Percentiles rank a stretch among this genome's conserved stretches.
These are phyloP conservation scores for Trichosporon sp. DNA, from an alignment of 1,284 basidiomycete species.

Conservation along the genomic window DNA sequence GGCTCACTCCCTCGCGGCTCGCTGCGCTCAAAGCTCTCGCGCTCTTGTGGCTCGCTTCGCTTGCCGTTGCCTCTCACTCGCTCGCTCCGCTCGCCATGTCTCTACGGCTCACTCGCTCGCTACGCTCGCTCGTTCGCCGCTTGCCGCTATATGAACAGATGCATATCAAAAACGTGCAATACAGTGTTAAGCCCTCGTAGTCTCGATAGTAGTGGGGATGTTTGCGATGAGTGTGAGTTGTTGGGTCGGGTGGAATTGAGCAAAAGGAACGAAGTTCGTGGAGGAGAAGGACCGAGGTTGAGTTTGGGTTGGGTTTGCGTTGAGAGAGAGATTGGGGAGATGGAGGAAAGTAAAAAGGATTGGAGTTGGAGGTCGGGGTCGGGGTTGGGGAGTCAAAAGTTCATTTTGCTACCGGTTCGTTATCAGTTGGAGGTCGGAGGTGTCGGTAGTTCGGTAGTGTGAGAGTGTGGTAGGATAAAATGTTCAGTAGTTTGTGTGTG, in stretches of 20 bases:
- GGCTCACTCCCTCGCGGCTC: too few species aligned
- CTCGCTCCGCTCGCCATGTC: background rate
- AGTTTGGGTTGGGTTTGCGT: background rate
- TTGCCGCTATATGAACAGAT: background rate
- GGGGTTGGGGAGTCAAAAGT: too few species aligned
- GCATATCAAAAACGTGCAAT: slow-evolving; percentile 5
- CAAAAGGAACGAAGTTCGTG: background rate
- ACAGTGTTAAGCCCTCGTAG: background rate
- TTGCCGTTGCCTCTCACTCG: too few species aligned
- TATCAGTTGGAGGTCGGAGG: too few species aligned
- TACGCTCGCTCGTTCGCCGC: background rate
- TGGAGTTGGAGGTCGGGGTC: too few species aligned
- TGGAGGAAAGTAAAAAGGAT: background rate
- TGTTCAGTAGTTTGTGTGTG: too few species aligned
- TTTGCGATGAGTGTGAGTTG: background rate
- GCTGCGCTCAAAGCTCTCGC: too few species aligned
- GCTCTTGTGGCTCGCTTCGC: too few species aligned
- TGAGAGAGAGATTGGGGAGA: background rate
- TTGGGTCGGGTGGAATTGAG: background rate
- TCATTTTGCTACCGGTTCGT: too few species aligned
- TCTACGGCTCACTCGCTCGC: background rate
- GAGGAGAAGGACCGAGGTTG: background rate
- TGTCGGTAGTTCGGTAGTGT: too few species aligned
- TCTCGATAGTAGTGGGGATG: background rate
- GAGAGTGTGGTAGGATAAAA: too few species aligned